Evolutionary conservation across 192 early-diverging fungal genomes (phyloP), one percentile per base, ranked within the genome.

Genomic region (Chytriomyces hyalinus): DNA sequence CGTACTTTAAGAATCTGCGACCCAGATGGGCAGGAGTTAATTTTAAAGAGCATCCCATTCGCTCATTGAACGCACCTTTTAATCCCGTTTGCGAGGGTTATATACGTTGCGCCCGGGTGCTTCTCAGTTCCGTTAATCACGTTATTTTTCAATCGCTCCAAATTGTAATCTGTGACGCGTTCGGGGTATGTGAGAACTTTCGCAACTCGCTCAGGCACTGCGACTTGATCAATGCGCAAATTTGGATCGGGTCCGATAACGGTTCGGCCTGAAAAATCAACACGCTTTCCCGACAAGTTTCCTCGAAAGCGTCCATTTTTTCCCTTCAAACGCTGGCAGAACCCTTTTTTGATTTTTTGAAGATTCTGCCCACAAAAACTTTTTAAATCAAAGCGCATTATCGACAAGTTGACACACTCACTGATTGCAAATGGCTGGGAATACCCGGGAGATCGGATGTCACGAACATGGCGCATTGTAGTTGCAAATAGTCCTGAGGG

Each of bases 191-290:
- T 99, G 49, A 99, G 82, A 36, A 94, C 89, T 80, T 92, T 96
- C 49, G 94, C 93, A 4, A 98, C 94, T 24, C 92, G 85, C 68
- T 92, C 89, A 6, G 98, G 98, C 0, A 99, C 94, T 10, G 96
- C 98, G 61, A 93, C 92, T 80, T 98, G 93, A 80, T 98, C 97
- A 70, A 99, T 99, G 22, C 95, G 91, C 83, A 98, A 88, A 84
- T 98, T 98, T 5, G 98, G 98, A 79, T 99, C 98, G 6, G 97
- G 97, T 6, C 96, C 97, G 83, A 99, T 99, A 66, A 99, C 98
- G 4, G 98, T 99, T 81, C 98, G 90, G 4, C 94, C 97, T 47
- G 96, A 97, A 77, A 98, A 99, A 83, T 99, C 97, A 6, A 99
- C 98, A 81, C 98, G 95, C 88, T 99, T 99, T 70, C 98, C 98